Conservation (phyloP, 306 rosid genomes). For the Cajanus cajan region DNA sequence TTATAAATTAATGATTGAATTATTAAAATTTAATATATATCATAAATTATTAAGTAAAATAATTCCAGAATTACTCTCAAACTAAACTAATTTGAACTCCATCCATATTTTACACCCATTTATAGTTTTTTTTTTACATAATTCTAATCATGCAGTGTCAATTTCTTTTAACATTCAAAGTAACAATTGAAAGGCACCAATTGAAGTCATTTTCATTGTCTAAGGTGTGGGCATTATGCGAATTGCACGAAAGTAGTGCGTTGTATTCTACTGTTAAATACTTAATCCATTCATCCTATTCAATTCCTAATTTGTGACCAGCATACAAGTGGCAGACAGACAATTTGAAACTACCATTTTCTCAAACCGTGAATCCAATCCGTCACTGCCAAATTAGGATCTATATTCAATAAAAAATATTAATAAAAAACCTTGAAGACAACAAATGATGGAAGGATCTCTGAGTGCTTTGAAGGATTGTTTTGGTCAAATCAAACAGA, state of each 20-base stretch:
- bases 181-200: slow-evolving; percentile 19
- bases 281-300: not conserved
- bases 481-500: not conserved
- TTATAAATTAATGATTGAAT: too few relatives aligned
- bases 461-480: slow-evolving; percentile 1
- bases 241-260: slow-evolving; percentile 12
- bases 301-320: slow-evolving; percentile 10
- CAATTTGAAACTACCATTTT: slow-evolving; percentile 20
- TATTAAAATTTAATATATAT: too few relatives aligned
- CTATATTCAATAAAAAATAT: slow-evolving; percentile 2
- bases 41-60: too few relatives aligned
- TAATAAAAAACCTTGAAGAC: not conserved
- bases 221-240: not conserved
- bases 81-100: too few relatives aligned
- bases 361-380: not conserved
- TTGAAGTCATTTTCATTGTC: not conserved
- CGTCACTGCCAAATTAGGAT: slow-evolving; percentile 7
- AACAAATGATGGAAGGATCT: not conserved
- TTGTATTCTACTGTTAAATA: not conserved
- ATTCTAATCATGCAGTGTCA: not conserved
- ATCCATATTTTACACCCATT: not conserved
- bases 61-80: too few relatives aligned
- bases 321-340: slow-evolving; percentile 32
- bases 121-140: not conserved
- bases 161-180: not conserved